phyloP scores from a whole-genome alignment of 1,284 basidiomycete species.

The Ceratobasidium sp. region DNA sequence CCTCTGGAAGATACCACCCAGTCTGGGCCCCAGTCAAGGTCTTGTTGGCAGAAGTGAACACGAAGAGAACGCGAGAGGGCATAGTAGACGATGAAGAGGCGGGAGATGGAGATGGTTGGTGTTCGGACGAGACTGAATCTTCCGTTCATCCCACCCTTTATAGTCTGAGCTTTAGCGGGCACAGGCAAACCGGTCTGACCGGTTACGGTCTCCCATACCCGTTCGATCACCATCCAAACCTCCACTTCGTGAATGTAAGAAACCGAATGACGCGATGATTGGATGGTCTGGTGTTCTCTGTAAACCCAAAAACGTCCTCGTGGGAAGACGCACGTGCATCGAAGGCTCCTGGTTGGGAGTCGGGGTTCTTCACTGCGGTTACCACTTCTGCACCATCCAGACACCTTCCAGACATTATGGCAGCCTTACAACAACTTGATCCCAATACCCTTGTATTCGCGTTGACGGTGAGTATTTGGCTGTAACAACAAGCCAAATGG shows the following conservation, averaged over 20 bases:
- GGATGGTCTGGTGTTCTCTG: no score
- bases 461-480: constrained; percentile 17
- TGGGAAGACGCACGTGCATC: neutral
- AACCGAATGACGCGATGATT: neutral
- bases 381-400: neutral
- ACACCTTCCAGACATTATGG: neutral
- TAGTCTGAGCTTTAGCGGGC: neutral
- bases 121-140: neutral
- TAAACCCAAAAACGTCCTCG: neutral
- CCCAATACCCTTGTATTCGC: constrained; percentile 28
- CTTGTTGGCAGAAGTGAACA: constrained; percentile 76
- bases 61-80: constrained; percentile 66
- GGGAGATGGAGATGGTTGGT: neutral
- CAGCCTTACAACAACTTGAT: constrained; percentile 29
- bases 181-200: neutral
- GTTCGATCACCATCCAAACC: neutral
- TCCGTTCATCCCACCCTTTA: neutral
- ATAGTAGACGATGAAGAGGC: neutral
- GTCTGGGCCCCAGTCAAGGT: constrained; percentile 68
- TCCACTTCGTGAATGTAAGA: neutral
- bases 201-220: neutral
- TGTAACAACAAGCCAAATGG: neutral
- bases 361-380: neutral
- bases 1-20: constrained; percentile 59
- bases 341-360: no score